A percentile compares a stretch with the other conserved stretches of the same genome.
phyloP scores from a whole-genome alignment of 495 filamentous ascomycete genomes.

The Xylaria sp. region DNA sequence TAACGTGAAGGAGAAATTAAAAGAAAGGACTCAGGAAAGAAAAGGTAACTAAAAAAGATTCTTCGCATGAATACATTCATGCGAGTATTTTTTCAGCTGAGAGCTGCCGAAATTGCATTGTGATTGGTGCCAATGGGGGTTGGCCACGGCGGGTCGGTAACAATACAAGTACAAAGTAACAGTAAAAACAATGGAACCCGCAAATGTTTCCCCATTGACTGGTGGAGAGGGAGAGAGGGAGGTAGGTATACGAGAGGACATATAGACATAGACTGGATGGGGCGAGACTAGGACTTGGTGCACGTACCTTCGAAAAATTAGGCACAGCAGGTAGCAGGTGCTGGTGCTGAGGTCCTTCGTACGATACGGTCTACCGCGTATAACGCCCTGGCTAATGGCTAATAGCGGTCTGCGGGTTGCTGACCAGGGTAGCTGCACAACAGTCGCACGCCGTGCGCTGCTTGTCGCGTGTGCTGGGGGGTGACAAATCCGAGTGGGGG shows the following conservation, averaged over 20 bases:
- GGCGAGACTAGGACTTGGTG: slow-evolving; percentile 2
- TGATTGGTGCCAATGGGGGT: slow-evolving; percentile 17
- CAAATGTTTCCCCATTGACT: background rate
- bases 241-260: slow-evolving; percentile 8
- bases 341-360: slow-evolving; percentile 5
- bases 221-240: background rate
- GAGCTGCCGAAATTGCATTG: slow-evolving; percentile 26
- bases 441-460: slow-evolving; percentile 27
- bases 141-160: background rate
- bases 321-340: slow-evolving; percentile 16
- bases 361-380: slow-evolving; percentile 6
- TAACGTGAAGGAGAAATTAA: slow-evolving; percentile 20
- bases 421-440: slow-evolving; percentile 15
- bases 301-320: background rate
- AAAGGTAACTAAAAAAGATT: slow-evolving; percentile 21
- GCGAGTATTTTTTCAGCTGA: slow-evolving; percentile 28
- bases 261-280: slow-evolving; percentile 6
- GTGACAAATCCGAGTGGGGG: slow-evolving; percentile 28
- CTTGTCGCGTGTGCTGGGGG: slow-evolving; percentile 28
- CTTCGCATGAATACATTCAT: slow-evolving; percentile 28
- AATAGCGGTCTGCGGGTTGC: slow-evolving; percentile 27
- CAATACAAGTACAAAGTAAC: slow-evolving; percentile 1
- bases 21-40: slow-evolving; percentile 8
- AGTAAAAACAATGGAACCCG: background rate
- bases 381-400: slow-evolving; percentile 17